Evolutionary conservation across 129 eudicot genomes (phyloP), one percentile per base, ranked within the genome.

Genomic region (Dittrichia graveolens): DNA sequence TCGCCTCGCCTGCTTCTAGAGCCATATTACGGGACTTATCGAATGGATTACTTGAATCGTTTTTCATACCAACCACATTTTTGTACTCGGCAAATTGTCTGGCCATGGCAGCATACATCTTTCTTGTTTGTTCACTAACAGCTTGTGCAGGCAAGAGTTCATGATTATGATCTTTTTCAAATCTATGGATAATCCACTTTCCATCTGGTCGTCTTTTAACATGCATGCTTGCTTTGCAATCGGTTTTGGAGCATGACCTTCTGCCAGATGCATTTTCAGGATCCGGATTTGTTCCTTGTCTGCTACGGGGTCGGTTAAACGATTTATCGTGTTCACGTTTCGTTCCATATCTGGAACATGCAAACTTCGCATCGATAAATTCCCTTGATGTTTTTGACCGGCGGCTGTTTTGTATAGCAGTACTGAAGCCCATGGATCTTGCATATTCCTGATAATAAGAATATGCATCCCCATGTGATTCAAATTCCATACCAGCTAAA

Each of bases 41-140:
- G 55, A 79, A 82, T 1, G 76, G 80, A 73, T 72, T 79, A 60
- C 62, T 88, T 1, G 88, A 73, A 44, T 88, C 97, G 7, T 83
- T 87, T 78, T 80, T 88, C 54, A 82, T 75, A 48, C 96, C 93
- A 62, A 90, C 93, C 39, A 89, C 96, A 71, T 77, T 90, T 71
- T 94, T 90, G 79, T 94, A 94, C 75, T 90, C 99, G 6, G 96
- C 97, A 81, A 88, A 90, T 73, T 94, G 95, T 61, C 89, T 83
- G 5, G 99, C 97, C 99, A 94, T 90, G 52, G 93, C 94, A 84
- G 96, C 97, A 76, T 94, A 90, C 90, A 90, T 90, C 69, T 85
- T 90, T 79, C 93, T 80, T 1, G 99, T 94, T 62, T 90, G 97
- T 77, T 94, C 99, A 75, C 99, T 90, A 40, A 94, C 95, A 76